phyloP scores from a whole-genome alignment of 805 yeast species.

The Monosporozyma servazzii region DNA sequence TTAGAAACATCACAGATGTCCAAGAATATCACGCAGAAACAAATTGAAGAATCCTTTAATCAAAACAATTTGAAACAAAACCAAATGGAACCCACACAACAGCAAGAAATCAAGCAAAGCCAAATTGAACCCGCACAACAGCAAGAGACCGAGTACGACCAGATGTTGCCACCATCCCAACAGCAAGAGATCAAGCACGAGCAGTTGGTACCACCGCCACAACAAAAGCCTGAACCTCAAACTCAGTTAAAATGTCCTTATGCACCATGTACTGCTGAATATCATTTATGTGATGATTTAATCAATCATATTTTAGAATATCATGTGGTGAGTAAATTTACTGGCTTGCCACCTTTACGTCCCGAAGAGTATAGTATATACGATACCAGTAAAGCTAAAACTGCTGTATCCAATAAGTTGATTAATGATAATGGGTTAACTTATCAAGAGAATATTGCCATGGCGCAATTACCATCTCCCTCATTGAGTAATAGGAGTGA shows the following conservation, averaged over 20 bases:
- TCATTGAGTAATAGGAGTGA: neutral
- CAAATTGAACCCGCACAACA: neutral
- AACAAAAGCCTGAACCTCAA: neutral
- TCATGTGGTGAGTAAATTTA: constrained; percentile 12
- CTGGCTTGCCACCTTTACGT: neutral
- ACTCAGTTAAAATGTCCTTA: constrained; percentile 9
- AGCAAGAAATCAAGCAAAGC: neutral
- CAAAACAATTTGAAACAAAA: neutral
- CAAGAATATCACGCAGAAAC: neutral
- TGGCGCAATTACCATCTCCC: neutral
- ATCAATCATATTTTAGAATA: constrained; percentile 14
- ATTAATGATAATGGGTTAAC: neutral
- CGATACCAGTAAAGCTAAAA: neutral
- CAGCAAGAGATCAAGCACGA: neutral
- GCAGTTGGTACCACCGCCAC: neutral
- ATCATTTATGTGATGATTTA: constrained; percentile 8
- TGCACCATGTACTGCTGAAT: constrained; percentile 8
- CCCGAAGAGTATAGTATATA: constrained; percentile 1
- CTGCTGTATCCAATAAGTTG: neutral
- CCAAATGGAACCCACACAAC: neutral
- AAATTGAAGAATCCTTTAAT: neutral
- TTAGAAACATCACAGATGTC: neutral
- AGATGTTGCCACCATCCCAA: neutral
- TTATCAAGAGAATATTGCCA: neutral
- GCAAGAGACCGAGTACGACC: neutral